Base-by-base conservation (phyloP, 108 stramenopile genomes). In the Cyclostephanos invisitatus region DNA sequence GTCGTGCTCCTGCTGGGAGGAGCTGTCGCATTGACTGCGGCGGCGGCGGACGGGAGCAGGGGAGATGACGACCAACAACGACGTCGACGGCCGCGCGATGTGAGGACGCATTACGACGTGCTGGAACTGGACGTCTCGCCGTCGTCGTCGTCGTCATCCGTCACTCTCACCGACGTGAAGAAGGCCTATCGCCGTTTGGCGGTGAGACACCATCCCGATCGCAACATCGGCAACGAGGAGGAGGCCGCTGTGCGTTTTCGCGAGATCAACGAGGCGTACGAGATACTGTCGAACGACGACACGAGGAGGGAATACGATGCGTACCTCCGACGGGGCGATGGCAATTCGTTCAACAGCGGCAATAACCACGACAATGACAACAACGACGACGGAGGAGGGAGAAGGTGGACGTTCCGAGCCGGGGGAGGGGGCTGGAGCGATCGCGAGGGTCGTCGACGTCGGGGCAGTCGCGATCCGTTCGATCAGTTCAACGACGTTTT, bases 141-240 rank as follows among this genome's bases (percentile, higher is more conserved):
- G 46, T 28, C 60, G 21, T 58, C 61, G 29, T 0, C 67, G 32
- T 21, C 17, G 46, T 28, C 60, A 20, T 58, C 61, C 64, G 75
- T 68, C 18, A 51, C 69, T 47, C 69, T 76, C 37, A 22, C 72
- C 37, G 72, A 81, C 25, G 89, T 94, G n/a, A 78, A 86, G 72
- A 98, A 96, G 70, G 96, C 97, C 0, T 97, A 97, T 77, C 83
- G 96, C 27, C 78, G 86, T 62, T 87, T 95, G 18, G 88, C 92
- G 11, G 86, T 97, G 21, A 75, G 74, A 55, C 94, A 91, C 24
- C 97, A 98, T 72, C 96, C 97, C 8, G 97, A 98, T 83, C 96
- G 97, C 72, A 67, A 74, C 22, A 74, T 85, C 7, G 87, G 91
- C 37, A 83, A 82, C 40, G 92, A 91, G 72, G 82, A 89, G 62